A percentile compares a stretch with the other conserved stretches of the same genome.
Evolutionary conservation across 306 rosid genomes (phyloP).

Genomic region (Lagenaria siceraria): DNA sequence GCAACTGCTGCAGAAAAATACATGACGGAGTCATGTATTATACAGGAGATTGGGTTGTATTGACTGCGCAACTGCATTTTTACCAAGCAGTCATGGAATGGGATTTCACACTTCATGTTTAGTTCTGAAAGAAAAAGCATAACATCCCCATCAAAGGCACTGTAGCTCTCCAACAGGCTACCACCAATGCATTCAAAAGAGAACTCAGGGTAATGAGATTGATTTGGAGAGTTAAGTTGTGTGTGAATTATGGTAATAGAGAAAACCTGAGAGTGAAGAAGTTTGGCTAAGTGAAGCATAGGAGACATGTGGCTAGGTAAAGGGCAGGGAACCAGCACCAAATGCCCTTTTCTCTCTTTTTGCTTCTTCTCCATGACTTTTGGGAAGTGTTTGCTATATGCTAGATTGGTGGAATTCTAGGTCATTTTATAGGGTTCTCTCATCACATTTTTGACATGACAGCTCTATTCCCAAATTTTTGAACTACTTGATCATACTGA

Average conservation of each 20-base stretch:
- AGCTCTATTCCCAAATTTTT: not conserved
- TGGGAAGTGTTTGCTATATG: not conserved
- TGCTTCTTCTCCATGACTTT: constrained; percentile 7
- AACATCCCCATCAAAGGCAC: not conserved
- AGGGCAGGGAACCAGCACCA: constrained; percentile 14
- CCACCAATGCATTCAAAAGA: constrained; percentile 12
- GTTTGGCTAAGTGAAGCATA: constrained; percentile 19
- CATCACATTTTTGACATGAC: constrained; percentile 2
- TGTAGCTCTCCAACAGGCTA: not conserved
- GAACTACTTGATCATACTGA: not conserved
- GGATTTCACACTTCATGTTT: constrained; percentile 16
- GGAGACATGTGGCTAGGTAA: constrained; percentile 21
- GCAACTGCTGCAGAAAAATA: constrained; percentile 31
- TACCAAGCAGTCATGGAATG: constrained; percentile 24
- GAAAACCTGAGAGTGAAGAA: constrained; percentile 22
- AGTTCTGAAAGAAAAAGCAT: not conserved
- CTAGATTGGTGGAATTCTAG: not conserved
- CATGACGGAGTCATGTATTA: constrained; percentile 30
- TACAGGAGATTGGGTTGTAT: constrained; percentile 25
- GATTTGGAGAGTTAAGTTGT: constrained; percentile 11
- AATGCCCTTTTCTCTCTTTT: not conserved
- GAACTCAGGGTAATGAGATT: constrained; percentile 14
- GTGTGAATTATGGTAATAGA: constrained; percentile 23
- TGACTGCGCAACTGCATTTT: constrained; percentile 11
- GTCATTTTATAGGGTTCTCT: not conserved